phyloP scores from a whole-genome alignment of 2,329 filamentous ascomycete genomes.

The Talaromyces sp. region DNA sequence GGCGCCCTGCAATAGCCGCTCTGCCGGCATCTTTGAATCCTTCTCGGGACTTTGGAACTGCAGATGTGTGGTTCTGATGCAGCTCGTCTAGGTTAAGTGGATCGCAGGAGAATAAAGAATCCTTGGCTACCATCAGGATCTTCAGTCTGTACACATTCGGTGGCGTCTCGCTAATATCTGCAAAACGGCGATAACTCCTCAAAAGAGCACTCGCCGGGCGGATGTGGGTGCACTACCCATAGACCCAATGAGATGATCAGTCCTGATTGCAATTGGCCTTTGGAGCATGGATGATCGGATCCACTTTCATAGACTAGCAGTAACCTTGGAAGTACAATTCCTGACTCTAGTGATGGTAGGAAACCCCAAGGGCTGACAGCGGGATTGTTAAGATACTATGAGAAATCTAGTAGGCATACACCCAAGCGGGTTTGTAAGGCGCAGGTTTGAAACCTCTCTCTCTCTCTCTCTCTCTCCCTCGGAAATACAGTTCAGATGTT shows the following conservation, averaged over 20 bases:
- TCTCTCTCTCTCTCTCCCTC: too few species aligned
- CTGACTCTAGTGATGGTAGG: too few species aligned
- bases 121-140: not conserved
- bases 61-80: not conserved
- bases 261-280: not conserved
- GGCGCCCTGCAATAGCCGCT: not conserved
- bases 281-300: not conserved
- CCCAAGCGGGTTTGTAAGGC: too few species aligned
- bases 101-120: not conserved
- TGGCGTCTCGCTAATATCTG: slow-evolving; percentile 2
- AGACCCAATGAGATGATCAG: not conserved
- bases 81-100: not conserved
- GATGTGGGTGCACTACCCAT: not conserved
- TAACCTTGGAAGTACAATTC: not conserved
- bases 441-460: too few species aligned
- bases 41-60: not conserved
- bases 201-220: not conserved
- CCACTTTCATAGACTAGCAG: not conserved
- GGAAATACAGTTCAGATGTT: too few species aligned
- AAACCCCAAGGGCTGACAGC: too few species aligned
- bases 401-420: too few species aligned
- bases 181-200: slow-evolving; percentile 2
- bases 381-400: too few species aligned
- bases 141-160: not conserved
- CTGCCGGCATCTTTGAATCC: not conserved